Percentiles rank a stretch among this genome's conserved stretches.
phyloP scores from a whole-genome alignment of 345 rosid species.

The Populus euphratica region DNA sequence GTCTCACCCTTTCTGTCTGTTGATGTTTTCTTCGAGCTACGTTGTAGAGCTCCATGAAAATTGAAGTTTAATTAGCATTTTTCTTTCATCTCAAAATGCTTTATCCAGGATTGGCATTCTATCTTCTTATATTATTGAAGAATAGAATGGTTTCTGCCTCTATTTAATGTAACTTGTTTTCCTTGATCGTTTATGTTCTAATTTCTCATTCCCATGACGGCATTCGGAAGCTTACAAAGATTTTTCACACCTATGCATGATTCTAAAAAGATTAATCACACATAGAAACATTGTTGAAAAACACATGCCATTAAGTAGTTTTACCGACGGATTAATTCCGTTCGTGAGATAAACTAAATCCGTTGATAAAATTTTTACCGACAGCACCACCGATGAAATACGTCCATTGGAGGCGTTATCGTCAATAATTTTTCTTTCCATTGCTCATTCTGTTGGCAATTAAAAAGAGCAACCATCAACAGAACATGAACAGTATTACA shows the following conservation, averaged over 20 bases:
- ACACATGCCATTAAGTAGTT: no score
- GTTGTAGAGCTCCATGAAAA: neutral
- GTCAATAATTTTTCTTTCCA: no score
- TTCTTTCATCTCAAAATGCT: neutral
- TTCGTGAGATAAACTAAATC: no score
- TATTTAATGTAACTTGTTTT: neutral
- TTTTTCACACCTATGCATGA: no score
- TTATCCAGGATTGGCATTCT: neutral
- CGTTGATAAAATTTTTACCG: no score
- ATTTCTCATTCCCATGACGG: neutral
- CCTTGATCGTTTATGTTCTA: neutral
- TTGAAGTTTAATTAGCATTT: conserved; percentile 2
- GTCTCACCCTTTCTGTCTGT: neutral
- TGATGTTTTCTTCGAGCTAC: neutral
- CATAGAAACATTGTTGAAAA: no score
- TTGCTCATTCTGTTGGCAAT: no score
- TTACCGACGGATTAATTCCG: no score
- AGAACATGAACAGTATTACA: no score
- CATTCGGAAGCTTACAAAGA: neutral
- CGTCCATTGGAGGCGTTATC: no score
- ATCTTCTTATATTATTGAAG: neutral
- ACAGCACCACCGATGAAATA: no score
- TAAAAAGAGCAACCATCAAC: no score
- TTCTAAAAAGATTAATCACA: neutral
- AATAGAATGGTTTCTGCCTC: neutral